Percentiles rank a stretch among this genome's conserved stretches.
phyloP scores from a whole-genome alignment of 164 flowering plant species.

The Platanus orientalis region DNA sequence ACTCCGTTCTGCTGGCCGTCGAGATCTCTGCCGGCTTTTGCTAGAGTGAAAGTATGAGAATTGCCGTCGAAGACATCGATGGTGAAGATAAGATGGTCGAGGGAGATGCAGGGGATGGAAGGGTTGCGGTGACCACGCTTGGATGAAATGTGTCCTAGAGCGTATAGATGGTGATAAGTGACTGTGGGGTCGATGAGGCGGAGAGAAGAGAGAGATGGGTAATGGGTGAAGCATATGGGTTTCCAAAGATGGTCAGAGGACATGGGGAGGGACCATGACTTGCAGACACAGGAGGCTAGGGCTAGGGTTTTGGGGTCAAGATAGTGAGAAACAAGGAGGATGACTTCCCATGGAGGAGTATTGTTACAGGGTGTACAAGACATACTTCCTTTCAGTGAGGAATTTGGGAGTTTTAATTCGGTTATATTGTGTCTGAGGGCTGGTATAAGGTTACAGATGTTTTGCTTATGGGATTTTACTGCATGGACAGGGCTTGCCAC shows the following conservation, averaged over 20 bases:
- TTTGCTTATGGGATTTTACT: no score
- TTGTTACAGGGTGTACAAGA: no score
- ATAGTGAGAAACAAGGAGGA: slow-evolving; percentile 30
- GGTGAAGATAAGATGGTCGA: slow-evolving; percentile 32
- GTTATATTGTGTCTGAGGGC: no score
- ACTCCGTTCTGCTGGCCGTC: slow-evolving; percentile 18
- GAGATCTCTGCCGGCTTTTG: slow-evolving; percentile 19
- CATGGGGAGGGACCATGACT: slow-evolving; percentile 42
- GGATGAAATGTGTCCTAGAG: slow-evolving; percentile 31
- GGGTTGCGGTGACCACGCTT: slow-evolving; percentile 30
- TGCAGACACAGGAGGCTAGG: slow-evolving; percentile 51
- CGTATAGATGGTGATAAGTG: slow-evolving; percentile 36
- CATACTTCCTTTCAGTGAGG: no score
- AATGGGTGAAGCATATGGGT: slow-evolving; percentile 37
- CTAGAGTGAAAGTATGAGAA: slow-evolving; percentile 1
- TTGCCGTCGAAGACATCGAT: slow-evolving; percentile 20
- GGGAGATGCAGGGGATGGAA: slow-evolving; percentile 32
- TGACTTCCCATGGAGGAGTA: slow-evolving; percentile 42
- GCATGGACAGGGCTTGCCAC: no score
- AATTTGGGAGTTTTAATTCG: no score
- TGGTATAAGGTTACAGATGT: no score
- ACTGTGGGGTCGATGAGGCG: slow-evolving; percentile 18
- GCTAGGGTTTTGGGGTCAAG: slow-evolving; percentile 53
- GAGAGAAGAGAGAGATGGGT: slow-evolving; percentile 44
- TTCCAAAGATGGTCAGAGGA: slow-evolving; percentile 58